Percentiles rank a stretch among this genome's conserved stretches.
phyloP scores from a whole-genome alignment of 2,329 filamentous ascomycete genomes.

The Lithohypha guttulata region DNA sequence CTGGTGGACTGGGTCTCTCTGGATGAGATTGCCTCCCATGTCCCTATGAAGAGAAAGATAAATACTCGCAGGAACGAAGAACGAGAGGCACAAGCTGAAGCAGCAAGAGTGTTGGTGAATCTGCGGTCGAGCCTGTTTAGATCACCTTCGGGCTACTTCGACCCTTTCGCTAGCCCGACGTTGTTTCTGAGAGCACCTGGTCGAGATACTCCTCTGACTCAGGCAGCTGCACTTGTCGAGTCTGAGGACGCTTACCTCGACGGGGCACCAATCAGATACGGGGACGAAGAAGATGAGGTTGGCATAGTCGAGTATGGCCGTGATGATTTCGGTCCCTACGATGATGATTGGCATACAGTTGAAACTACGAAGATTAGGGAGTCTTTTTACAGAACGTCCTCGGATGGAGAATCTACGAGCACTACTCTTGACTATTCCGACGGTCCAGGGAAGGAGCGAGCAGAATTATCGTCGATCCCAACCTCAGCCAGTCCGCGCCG shows the following conservation, averaged over 20 bases:
- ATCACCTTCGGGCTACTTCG: slow-evolving; percentile 31
- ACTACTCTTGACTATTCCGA: neutral
- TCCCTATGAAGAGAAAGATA: neutral
- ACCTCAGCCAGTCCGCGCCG: slow-evolving; percentile 9
- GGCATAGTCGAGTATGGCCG: slow-evolving; percentile 5
- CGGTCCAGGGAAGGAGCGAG: neutral
- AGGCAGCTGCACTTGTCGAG: slow-evolving; percentile 8
- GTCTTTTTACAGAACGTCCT: neutral
- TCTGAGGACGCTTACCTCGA: slow-evolving; percentile 12
- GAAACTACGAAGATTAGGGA: neutral
- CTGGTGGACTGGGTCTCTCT: slow-evolving; percentile 26
- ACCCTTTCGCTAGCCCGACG: slow-evolving; percentile 34
- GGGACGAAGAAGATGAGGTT: slow-evolving; percentile 2
- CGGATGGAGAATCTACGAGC: neutral
- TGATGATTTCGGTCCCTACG: slow-evolving; percentile 7
- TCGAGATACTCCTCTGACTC: slow-evolving; percentile 25
- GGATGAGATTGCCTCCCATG: slow-evolving; percentile 25
- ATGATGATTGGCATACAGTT: slow-evolving; percentile 10
- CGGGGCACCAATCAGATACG: neutral
- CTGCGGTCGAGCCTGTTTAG: slow-evolving; percentile 29
- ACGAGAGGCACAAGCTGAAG: slow-evolving; percentile 13
- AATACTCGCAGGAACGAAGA: neutral
- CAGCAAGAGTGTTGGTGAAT: slow-evolving; percentile 21
- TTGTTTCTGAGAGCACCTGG: slow-evolving; percentile 34
- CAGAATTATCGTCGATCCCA: neutral